Base-by-base conservation (phyloP, 2,329 filamentous ascomycete genomes). In the Colletotrichum sp. region DNA sequence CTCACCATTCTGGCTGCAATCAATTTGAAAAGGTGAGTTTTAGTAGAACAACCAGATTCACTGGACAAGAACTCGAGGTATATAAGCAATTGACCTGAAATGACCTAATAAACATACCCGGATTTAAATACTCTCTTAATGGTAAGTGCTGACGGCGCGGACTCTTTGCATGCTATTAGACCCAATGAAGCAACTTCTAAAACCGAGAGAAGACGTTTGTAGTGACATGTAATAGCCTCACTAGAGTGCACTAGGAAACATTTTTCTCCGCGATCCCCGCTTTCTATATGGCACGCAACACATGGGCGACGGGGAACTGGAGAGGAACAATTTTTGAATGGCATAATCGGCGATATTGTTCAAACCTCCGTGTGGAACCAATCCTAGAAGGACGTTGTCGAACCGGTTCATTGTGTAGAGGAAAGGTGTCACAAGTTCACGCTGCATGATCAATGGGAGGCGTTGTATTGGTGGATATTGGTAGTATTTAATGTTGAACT, bases 361-460 rank as follows among this genome's bases (percentile, higher is more conserved):
- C 9, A n/a, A n/a, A 11, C 6, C 5, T 4, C n/a, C 0, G 6
- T 22, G 11, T 13, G 44, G 1, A 22, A 22, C 19, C n/a, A 13
- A 22, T 13, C 6, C 6, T 2, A 8, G n/a, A 6, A 52, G 12
- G 11, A 22, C 12, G 44, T n/a, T 22, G 4, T 52, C 12, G 2
- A 6, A n/a, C 22, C n/a, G 6, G 11, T 22, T 6, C n/a, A 13
- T 52, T 22, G 4, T 1, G n/a, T 13, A 4, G 22, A 52, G 44
- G 12, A 52, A 22, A 13, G n/a, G n/a, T 52, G n/a, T 52, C n/a
- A 52, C 11, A 3, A 22, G 1, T 52, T 6, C n/a, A 22, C n/a
- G 13, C n/a, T 11, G 12, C n/a, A 13, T 22, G 11, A 22, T 52
- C n/a, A n/a, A 52, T 48, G 19, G 19, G 19, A 48, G 39, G 39